These are phyloP conservation scores for Strigomonas galati DNA, from an alignment of 208 protist species.

Conservation along the genomic window DNA sequence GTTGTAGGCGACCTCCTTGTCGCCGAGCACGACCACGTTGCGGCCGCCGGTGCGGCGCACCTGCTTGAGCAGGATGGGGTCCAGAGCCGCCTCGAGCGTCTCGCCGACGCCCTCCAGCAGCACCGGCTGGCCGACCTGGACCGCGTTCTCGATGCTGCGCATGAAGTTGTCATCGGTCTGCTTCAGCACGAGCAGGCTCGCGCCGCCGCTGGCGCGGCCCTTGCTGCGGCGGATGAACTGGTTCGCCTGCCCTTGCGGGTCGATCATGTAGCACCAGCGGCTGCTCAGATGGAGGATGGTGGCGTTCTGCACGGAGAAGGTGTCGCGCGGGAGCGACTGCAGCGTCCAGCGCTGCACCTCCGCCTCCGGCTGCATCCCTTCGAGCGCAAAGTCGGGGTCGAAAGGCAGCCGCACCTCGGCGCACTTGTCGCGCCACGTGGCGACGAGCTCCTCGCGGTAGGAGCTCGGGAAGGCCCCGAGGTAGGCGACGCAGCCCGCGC, in stretches of 20 bases:
- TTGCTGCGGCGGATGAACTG: conserved; percentile 92
- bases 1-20: conserved; percentile 93
- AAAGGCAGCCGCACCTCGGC: conserved; percentile 52
- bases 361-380: conserved; percentile 83
- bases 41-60: conserved; percentile 84
- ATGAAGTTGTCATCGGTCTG: conserved; percentile 90
- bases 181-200: conserved; percentile 88
- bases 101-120: conserved; percentile 95
- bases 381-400: conserved; percentile 76
- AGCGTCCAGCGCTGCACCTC: conserved; percentile 92
- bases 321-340: conserved; percentile 92
- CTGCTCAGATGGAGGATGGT: conserved; percentile 76
- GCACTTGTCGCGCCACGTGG: conserved; percentile 62
- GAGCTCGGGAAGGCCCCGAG: conserved; percentile 84
- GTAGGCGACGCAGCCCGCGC: conserved; percentile 88
- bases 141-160: conserved; percentile 90
- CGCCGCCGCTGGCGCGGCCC: conserved; percentile 41
- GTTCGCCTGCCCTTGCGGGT: conserved; percentile 94
- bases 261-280: conserved; percentile 93
- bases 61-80: conserved; percentile 93
- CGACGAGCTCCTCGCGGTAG: conserved; percentile 70
- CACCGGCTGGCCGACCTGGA: conserved; percentile 93
- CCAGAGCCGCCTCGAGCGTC: conserved; percentile 93
- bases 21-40: conserved; percentile 88
- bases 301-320: conserved; percentile 91